These are phyloP conservation scores for Veloboletus limbatus DNA, from an alignment of 1,284 basidiomycete species.

Conservation along the genomic window DNA sequence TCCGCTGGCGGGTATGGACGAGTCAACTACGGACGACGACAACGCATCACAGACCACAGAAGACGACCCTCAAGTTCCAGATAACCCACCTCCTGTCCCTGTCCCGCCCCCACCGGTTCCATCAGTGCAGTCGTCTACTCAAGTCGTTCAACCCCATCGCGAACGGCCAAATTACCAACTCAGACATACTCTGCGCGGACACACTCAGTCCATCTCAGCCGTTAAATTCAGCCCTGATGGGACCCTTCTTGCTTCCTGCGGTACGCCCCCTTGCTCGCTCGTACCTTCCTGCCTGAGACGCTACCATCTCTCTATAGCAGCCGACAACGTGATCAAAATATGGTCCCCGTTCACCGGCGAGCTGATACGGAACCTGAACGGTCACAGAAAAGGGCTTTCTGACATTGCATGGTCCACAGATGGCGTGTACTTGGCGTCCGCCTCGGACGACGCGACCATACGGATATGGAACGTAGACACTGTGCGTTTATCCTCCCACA, in stretches of 20 bases:
- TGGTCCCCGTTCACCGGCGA: conserved; percentile 79
- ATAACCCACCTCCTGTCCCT: conserved; percentile 44
- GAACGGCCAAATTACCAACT: conserved; percentile 70
- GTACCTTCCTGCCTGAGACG: background rate
- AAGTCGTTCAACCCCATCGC: conserved; percentile 34
- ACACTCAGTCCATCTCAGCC: conserved; percentile 75
- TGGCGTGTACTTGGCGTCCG: conserved; percentile 79
- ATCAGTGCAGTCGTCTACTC: conserved; percentile 30
- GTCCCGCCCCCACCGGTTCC: conserved; percentile 37
- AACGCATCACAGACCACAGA: conserved; percentile 78
- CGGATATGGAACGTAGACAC: conserved; percentile 83
- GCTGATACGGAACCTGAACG: conserved; percentile 67
- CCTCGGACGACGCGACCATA: conserved; percentile 85
- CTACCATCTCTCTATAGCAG: conserved; percentile 51
- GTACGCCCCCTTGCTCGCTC: conserved; percentile 42
- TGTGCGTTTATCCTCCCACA: conserved; percentile 41
- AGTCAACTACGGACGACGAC: conserved; percentile 75
- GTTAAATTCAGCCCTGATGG: conserved; percentile 86
- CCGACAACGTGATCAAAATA: conserved; percentile 74
- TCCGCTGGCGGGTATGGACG: conserved; percentile 47
- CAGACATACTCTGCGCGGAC: conserved; percentile 63
- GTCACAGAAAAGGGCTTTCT: conserved; percentile 81
- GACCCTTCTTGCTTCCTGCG: conserved; percentile 73
- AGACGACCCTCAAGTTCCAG: conserved; percentile 73
- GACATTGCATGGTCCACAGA: conserved; percentile 88